A percentile compares a stretch with the other conserved stretches of the same genome.
These are phyloP conservation scores for Mikania micrantha DNA, from an alignment of 129 eudicot species.

Conservation along the genomic window DNA sequence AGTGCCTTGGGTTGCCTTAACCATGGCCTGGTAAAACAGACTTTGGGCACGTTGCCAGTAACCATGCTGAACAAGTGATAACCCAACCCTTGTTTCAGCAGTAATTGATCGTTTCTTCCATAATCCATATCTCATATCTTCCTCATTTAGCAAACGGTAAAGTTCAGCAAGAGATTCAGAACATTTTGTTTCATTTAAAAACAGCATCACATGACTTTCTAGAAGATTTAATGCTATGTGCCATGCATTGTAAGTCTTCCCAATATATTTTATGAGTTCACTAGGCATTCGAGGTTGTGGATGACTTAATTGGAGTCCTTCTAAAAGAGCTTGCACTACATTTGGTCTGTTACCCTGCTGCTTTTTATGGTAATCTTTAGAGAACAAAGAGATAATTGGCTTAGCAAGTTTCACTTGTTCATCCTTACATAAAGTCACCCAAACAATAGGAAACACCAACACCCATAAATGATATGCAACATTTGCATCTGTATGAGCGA, in stretches of 20 bases:
- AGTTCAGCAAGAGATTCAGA: conserved; percentile 97
- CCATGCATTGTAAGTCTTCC: conserved; percentile 99
- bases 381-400: conserved; percentile 85
- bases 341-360: conserved; percentile 94
- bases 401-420: conserved; percentile 95
- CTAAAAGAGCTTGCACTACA: conserved; percentile 96
- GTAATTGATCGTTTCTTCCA: conserved; percentile 92
- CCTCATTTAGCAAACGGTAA: conserved; percentile 90
- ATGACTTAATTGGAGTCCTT: conserved; percentile 96
- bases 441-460: conserved; percentile 94
- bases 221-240: conserved; percentile 84
- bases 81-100: conserved; percentile 91
- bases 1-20: conserved; percentile 97
- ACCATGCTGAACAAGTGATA: conserved; percentile 98
- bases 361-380: conserved; percentile 91
- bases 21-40: conserved; percentile 95
- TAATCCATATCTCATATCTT: conserved; percentile 98
- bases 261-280: conserved; percentile 93
- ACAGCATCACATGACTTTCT: conserved; percentile 95
- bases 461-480: conserved; percentile 99
- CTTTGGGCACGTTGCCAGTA: conserved; percentile 98
- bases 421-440: conserved; percentile 97
- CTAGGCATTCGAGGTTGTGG: conserved; percentile 99
- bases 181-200: conserved; percentile 82
- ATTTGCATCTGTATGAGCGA: conserved; percentile 95